Conservation (phyloP, 1,139 yeast species). For the Zygosaccharomyces sapae region DNA sequence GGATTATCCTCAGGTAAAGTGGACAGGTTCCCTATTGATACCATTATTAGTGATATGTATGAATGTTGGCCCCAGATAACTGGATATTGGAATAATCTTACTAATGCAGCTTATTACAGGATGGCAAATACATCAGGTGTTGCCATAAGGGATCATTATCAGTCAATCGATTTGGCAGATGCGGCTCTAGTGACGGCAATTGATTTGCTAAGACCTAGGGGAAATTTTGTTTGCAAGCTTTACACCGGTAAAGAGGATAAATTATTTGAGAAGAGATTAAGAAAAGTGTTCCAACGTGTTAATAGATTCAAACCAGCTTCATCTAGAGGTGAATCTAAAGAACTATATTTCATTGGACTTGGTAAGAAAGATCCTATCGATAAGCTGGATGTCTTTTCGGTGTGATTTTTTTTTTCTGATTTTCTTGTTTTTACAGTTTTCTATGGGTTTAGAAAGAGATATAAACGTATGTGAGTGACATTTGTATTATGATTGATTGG, state of each 20-base stretch:
- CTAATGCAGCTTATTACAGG: slow-evolving; percentile 73
- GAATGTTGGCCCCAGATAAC: slow-evolving; percentile 63
- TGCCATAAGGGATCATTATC: slow-evolving; percentile 56
- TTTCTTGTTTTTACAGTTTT: not conserved
- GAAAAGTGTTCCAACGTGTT: slow-evolving; percentile 57
- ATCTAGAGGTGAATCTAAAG: slow-evolving; percentile 58
- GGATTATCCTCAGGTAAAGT: slow-evolving; percentile 7
- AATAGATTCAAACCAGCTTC: slow-evolving; percentile 56
- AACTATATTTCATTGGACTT: slow-evolving; percentile 66
- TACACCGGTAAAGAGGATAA: slow-evolving; percentile 66
- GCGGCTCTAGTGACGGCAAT: slow-evolving; percentile 78
- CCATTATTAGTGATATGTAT: slow-evolving; percentile 84
- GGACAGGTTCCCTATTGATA: slow-evolving; percentile 47
- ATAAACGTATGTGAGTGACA: slow-evolving; percentile 9
- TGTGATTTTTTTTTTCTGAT: not conserved
- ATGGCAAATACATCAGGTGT: slow-evolving; percentile 70
- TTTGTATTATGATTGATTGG: not conserved
- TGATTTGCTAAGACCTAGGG: slow-evolving; percentile 62
- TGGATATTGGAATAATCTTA: slow-evolving; percentile 68
- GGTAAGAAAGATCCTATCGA: slow-evolving; percentile 47
- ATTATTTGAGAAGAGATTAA: slow-evolving; percentile 52
- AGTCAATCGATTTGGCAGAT: slow-evolving; percentile 72
- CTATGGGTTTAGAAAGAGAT: slow-evolving; percentile 1
- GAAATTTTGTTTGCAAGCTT: slow-evolving; percentile 70
- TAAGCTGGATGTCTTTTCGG: slow-evolving; percentile 44